Conservation (phyloP, 345 rosid genomes). For the Lepidium aucheri region DNA sequence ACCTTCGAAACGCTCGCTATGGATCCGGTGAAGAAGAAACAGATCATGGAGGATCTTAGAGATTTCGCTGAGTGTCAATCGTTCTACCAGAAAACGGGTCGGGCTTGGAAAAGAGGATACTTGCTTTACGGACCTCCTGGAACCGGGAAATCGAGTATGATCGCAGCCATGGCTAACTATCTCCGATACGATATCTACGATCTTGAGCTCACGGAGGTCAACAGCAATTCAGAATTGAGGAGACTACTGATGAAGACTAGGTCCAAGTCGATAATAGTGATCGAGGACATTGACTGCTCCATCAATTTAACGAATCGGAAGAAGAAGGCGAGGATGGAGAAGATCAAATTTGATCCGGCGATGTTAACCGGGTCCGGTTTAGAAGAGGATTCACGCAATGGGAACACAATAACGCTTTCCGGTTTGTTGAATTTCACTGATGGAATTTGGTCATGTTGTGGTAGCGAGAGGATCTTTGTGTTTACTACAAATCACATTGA, state of each 20-base stretch:
- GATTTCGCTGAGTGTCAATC: conserved; percentile 51
- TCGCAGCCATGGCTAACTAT: conserved; percentile 90
- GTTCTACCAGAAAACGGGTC: conserved; percentile 74
- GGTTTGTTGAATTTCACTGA: conserved; percentile 21
- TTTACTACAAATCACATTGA: conserved; percentile 21
- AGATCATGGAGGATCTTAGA: conserved; percentile 56
- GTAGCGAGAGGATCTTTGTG: conserved; percentile 22
- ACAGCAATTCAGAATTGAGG: conserved; percentile 71
- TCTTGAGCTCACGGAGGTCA: conserved; percentile 81
- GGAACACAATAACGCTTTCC: conserved; percentile 4
- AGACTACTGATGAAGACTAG: conserved; percentile 77
- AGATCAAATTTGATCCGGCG: not conserved
- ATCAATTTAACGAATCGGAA: conserved; percentile 51
- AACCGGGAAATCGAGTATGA: conserved; percentile 38
- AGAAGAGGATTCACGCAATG: not conserved
- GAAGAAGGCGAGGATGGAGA: conserved; percentile 8
- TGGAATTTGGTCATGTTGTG: conserved; percentile 22
- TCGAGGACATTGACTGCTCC: conserved; percentile 87
- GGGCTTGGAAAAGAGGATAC: conserved; percentile 47
- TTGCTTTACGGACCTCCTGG: conserved; percentile 23
- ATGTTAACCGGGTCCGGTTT: conserved; percentile 7
- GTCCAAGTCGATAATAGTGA: conserved; percentile 77
- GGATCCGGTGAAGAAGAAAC: conserved; percentile 53
- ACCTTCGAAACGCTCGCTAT: conserved; percentile 83
- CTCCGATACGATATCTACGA: conserved; percentile 88